These are phyloP conservation scores for Acanthamoeba healyi DNA, from an alignment of 208 protist genomes.

Conservation along the genomic window DNA sequence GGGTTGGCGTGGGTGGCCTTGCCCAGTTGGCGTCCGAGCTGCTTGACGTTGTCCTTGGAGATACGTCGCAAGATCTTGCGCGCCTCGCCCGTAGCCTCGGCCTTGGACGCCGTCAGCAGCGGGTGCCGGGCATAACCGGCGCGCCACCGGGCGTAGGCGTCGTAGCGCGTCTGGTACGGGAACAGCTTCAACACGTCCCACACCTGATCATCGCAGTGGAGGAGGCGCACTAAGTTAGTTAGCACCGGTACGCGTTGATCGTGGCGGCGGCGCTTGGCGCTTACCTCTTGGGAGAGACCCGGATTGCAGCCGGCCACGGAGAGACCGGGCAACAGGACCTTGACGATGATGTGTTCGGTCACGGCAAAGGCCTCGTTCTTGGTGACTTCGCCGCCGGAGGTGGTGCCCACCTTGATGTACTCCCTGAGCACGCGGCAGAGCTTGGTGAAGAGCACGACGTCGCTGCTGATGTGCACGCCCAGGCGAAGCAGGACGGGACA, in stretches of 20 bases:
- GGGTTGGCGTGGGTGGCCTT: conserved; percentile 82
- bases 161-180: conserved; percentile 73
- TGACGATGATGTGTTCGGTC: neutral
- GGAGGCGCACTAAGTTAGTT: too few species aligned
- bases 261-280: too few species aligned
- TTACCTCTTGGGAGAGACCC: neutral
- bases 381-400: neutral
- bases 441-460: conserved; percentile 47
- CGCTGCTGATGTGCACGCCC: neutral
- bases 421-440: neutral
- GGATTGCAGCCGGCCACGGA: neutral
- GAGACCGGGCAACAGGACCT: conserved; percentile 20
- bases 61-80: conserved; percentile 80
- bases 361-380: neutral
- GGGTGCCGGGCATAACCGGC: neutral
- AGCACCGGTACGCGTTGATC: neutral
- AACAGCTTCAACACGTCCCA: conserved; percentile 75
- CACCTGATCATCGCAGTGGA: conserved; percentile 65
- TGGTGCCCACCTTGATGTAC: neutral
- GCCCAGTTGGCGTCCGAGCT: conserved; percentile 79
- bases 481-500: conserved; percentile 17
- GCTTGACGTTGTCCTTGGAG: conserved; percentile 86
- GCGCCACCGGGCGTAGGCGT: conserved; percentile 75
- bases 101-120: neutral
- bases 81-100: conserved; percentile 49